Conservation (phyloP, 768 basidiomycete genomes). For the Tricholoma furcatifolium region DNA sequence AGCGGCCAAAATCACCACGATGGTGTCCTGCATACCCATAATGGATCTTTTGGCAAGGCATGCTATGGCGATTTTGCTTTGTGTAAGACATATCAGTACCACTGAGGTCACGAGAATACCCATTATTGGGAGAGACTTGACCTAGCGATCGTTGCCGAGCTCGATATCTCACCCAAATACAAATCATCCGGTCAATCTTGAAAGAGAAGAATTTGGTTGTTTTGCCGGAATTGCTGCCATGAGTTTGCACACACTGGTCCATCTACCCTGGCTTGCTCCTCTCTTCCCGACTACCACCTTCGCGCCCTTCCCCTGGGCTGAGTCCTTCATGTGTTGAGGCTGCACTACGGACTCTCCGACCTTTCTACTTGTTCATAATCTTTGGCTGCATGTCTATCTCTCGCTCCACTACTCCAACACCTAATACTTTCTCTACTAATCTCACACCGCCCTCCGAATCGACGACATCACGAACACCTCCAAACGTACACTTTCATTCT, state of each 20-base stretch:
- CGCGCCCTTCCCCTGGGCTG: slow-evolving; percentile 24
- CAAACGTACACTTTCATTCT: slow-evolving; percentile 36
- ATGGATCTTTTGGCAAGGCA: slow-evolving; percentile 5
- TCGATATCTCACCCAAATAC: not conserved
- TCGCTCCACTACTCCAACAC: slow-evolving; percentile 43
- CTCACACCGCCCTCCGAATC: slow-evolving; percentile 29
- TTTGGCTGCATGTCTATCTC: slow-evolving; percentile 49
- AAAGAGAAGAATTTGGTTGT: slow-evolving; percentile 20
- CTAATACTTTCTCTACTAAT: slow-evolving; percentile 40
- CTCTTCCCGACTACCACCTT: slow-evolving; percentile 13
- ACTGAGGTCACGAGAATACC: slow-evolving; percentile 10
- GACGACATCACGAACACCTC: slow-evolving; percentile 42
- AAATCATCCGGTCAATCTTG: slow-evolving; percentile 5
- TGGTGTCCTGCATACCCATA: slow-evolving; percentile 2
- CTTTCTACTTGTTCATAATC: slow-evolving; percentile 30
- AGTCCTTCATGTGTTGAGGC: slow-evolving; percentile 44
- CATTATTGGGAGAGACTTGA: not conserved
- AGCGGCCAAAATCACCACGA: slow-evolving; percentile 2
- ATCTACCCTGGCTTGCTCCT: slow-evolving; percentile 19
- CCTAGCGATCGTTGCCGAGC: slow-evolving; percentile 12
- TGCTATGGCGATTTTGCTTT: not conserved
- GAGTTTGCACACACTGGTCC: slow-evolving; percentile 18
- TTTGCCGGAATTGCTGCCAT: slow-evolving; percentile 19
- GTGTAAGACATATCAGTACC: not conserved
- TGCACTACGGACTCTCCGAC: slow-evolving; percentile 35